Conservation (phyloP, 345 rosid genomes). For the Syzygium aromaticum region DNA sequence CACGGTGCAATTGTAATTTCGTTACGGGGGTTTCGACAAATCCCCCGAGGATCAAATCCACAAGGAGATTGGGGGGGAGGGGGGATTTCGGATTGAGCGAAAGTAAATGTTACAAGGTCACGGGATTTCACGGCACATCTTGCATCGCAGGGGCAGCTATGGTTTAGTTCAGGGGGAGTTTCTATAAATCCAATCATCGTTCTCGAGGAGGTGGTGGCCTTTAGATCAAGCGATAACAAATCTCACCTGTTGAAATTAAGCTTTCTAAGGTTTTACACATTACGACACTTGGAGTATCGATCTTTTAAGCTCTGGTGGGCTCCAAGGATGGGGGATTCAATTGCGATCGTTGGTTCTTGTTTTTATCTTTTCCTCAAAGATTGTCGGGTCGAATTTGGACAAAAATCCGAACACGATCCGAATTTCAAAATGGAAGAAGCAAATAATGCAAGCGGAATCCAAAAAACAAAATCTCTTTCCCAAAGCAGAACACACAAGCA, state of each 20-base stretch:
- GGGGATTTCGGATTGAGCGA: too few species aligned
- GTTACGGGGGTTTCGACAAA: background rate
- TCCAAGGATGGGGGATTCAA: background rate
- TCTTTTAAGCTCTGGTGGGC: background rate
- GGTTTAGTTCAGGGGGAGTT: too few species aligned
- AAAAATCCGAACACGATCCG: background rate
- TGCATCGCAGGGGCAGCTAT: too few species aligned
- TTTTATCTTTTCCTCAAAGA: background rate
- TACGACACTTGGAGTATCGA: too few species aligned
- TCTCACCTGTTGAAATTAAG: fast-evolving
- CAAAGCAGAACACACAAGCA: background rate
- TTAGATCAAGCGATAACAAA: background rate
- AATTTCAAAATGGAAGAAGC: background rate
- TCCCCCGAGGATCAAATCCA: background rate
- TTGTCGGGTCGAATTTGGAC: background rate
- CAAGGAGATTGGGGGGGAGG: too few species aligned
- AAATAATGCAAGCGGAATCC: background rate
- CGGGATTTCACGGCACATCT: too few species aligned
- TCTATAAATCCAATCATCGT: too few species aligned
- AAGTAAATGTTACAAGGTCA: too few species aligned
- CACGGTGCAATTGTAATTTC: fast-evolving
- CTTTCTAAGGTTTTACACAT: background rate
- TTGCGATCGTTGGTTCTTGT: background rate
- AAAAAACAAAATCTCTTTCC: background rate
- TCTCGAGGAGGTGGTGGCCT: background rate